A percentile compares a stretch with the other conserved stretches of the same genome.
phyloP scores from a whole-genome alignment of 139 green algal species.

The Micractinium conductrix region DNA sequence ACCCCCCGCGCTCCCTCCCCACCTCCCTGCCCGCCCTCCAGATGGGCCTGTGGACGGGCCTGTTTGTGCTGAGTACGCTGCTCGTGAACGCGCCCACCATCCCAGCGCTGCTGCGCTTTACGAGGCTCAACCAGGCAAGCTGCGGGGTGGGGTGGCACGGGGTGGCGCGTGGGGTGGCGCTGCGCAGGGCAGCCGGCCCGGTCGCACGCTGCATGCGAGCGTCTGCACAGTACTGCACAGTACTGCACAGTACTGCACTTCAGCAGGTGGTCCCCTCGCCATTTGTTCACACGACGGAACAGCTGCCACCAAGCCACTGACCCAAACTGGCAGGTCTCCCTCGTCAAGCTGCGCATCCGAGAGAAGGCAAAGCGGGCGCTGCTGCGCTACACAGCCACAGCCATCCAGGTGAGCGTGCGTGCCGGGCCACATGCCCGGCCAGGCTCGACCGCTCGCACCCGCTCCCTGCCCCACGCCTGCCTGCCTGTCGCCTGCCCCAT shows the following conservation, averaged over 20 bases:
- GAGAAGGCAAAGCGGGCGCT: constrained; percentile 64
- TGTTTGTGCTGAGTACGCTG: constrained; percentile 86
- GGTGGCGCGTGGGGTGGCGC: too few species aligned
- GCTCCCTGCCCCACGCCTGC: not conserved
- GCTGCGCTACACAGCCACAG: constrained; percentile 57
- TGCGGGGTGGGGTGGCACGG: too few species aligned
- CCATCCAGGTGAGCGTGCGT: constrained; percentile 32
- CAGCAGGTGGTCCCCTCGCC: too few species aligned
- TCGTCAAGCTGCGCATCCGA: constrained; percentile 40
- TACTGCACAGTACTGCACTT: too few species aligned
- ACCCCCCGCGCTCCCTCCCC: not conserved
- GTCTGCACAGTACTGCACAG: too few species aligned
- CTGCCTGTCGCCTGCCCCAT: not conserved
- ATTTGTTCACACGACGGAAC: too few species aligned
- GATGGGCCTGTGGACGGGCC: constrained; percentile 76
- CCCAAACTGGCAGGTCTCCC: constrained; percentile 14
- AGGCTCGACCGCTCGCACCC: not conserved
- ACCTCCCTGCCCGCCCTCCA: constrained; percentile 15
- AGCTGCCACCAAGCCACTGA: too few species aligned
- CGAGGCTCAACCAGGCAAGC: constrained; percentile 14
- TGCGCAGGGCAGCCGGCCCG: too few species aligned
- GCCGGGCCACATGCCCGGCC: not conserved
- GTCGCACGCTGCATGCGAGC: too few species aligned
- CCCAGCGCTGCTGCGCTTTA: constrained; percentile 30
- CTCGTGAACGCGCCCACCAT: constrained; percentile 78